Conservation (phyloP, 139 green algal species). For the Raphidocelis subcapitata region DNA sequence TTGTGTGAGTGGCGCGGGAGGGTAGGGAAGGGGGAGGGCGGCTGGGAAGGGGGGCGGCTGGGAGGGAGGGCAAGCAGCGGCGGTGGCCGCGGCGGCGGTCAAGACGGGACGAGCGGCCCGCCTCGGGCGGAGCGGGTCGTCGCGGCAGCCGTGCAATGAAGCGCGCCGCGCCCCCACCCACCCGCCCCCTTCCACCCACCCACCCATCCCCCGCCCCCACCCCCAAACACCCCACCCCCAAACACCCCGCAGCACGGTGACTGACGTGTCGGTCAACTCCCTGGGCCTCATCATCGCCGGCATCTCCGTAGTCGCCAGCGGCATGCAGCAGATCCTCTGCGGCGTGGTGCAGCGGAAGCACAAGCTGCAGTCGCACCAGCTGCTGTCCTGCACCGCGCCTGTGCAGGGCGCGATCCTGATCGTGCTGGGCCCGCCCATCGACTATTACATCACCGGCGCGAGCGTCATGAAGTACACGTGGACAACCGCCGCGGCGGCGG, state of each 20-base stretch:
- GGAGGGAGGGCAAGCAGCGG: no score
- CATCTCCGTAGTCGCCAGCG: slow-evolving; percentile 77
- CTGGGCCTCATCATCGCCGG: slow-evolving; percentile 76
- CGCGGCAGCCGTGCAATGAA: no score
- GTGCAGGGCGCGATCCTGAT: slow-evolving; percentile 76
- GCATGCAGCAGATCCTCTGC: slow-evolving; percentile 94
- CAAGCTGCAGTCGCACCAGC: slow-evolving; percentile 74
- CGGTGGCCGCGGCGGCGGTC: not conserved
- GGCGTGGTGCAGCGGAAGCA: slow-evolving; percentile 82
- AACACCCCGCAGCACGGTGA: slow-evolving; percentile 69
- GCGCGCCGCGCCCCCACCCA: no score
- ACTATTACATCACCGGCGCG: slow-evolving; percentile 53
- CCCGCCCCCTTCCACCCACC: no score
- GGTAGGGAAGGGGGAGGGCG: not conserved
- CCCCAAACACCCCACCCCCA: no score
- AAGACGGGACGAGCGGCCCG: not conserved
- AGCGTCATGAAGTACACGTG: slow-evolving; percentile 71
- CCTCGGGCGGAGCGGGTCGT: no score
- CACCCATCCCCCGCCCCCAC: no score
- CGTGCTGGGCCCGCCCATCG: slow-evolving; percentile 71
- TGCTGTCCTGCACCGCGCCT: slow-evolving; percentile 84
- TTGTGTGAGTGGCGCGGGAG: slow-evolving; percentile 65
- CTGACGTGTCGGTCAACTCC: slow-evolving; percentile 65
- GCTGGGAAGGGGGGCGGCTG: not conserved
- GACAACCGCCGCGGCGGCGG: slow-evolving; percentile 39